These are phyloP conservation scores for Daldinia vernicosa DNA, from an alignment of 495 filamentous ascomycete species.

Conservation along the genomic window DNA sequence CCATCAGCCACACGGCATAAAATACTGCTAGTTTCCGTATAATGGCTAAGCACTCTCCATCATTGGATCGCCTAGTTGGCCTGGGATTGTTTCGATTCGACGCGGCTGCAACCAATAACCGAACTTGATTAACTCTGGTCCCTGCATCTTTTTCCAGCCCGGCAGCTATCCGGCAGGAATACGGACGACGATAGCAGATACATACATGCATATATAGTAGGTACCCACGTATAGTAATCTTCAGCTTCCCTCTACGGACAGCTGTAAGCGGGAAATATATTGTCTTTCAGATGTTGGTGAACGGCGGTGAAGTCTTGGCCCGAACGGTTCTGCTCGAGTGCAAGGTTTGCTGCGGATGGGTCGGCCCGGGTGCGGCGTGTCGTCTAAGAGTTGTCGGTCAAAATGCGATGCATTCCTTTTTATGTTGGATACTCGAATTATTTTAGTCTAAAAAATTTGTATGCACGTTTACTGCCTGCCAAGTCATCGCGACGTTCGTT, in stretches of 20 bases:
- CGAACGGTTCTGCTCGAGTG: not conserved
- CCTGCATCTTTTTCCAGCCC: conserved; percentile 9
- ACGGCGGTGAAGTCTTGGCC: conserved; percentile 39
- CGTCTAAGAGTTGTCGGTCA: conserved; percentile 14
- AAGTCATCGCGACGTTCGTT: conserved; percentile 27
- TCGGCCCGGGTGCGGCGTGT: conserved; percentile 22
- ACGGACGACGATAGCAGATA: conserved; percentile 9
- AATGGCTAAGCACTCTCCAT: not conserved
- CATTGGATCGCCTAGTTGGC: conserved; percentile 23
- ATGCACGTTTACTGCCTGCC: conserved; percentile 6
- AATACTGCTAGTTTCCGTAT: conserved; percentile 16
- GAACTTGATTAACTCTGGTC: conserved; percentile 1
- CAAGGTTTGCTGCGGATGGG: conserved; percentile 8
- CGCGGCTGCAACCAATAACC: conserved; percentile 27
- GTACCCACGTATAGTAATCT: conserved; percentile 8
- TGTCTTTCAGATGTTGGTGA: conserved; percentile 14
- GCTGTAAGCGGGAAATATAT: not conserved
- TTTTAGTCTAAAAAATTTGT: conserved; percentile 6
- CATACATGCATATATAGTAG: conserved; percentile 11
- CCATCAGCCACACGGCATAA: conserved; percentile 40
- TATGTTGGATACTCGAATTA: conserved; percentile 10
- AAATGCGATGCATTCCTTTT: conserved; percentile 36
- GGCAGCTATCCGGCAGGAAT: conserved; percentile 6
- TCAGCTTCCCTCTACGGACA: conserved; percentile 10
- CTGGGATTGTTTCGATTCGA: conserved; percentile 33